Conservation (phyloP, 2,329 filamentous ascomycete genomes). For the Alternaria ethzedia region DNA sequence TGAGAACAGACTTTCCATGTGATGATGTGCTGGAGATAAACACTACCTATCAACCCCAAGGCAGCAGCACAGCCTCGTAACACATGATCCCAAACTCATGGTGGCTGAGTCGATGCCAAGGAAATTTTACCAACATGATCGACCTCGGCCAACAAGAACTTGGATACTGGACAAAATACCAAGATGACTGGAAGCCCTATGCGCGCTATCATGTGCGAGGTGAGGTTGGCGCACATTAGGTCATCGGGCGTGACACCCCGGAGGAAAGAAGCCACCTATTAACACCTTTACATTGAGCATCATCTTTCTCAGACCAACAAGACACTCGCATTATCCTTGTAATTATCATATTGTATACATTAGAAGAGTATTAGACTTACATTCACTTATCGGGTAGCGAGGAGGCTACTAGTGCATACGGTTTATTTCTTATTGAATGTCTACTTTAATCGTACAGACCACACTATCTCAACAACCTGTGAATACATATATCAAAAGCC, state of each 20-base stretch:
- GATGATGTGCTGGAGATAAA: neutral
- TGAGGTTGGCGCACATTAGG: neutral
- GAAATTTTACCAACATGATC: neutral
- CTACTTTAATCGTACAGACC: too few relatives aligned
- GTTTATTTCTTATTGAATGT: too few relatives aligned
- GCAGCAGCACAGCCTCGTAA: neutral
- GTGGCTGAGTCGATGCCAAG: neutral
- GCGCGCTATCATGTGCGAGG: neutral
- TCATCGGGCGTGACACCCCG: neutral
- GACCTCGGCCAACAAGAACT: neutral
- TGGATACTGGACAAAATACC: neutral
- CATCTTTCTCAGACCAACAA: neutral
- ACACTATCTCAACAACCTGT: too few relatives aligned
- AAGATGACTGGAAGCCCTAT: neutral
- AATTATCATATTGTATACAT: accelerated
- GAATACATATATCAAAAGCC: too few relatives aligned
- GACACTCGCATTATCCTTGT: neutral
- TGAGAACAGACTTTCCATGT: neutral
- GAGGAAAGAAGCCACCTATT: neutral
- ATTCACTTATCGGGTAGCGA: neutral
- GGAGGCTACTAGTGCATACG: neutral
- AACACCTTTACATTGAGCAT: neutral
- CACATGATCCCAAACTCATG: neutral
- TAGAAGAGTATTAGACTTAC: neutral
- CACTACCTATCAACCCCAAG: neutral